Base-by-base conservation (phyloP, 116 monocot species). In the Cymodocea nodosa region DNA sequence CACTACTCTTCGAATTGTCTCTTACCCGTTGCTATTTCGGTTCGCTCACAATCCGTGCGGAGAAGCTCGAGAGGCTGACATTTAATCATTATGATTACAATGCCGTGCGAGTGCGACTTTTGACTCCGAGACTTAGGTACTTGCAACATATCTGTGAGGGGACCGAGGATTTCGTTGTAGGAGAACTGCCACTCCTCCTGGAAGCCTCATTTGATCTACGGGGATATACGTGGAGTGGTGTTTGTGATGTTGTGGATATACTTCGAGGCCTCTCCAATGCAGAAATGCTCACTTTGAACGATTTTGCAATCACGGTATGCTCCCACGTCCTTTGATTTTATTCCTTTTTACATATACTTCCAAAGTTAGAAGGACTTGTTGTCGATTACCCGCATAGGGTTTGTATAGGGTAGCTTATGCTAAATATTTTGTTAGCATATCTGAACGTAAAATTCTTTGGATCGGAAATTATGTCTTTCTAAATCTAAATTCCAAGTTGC, bases 251-350 rank as follows among this genome's bases (percentile, higher is more conserved):
- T 44, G 19, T 49, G 18, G 63, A 63, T 20, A 48, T 63, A 19
- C 48, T 63, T 22, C 14, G 48, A 44, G 48, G 63, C 15, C 63
- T 63, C 49, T 63, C 63, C 39, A 39, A 63, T 49, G 63, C 63
- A 6, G 17, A 48, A 63, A 13, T 63, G 44, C n/a, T 63, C 10
- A 63, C 63, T 15, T 23, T 63, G 13, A 63, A 35, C 11, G 48
- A 63, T 15, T 63, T 63, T 12, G 63, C 63, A 44, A 63, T 63
- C 48, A 25, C 63, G 63, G 63, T 63, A 63, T 39, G 39, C 39
- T 39, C 2, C 7, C 2, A 9, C 39, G 0, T 4, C 39, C 39
- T 39, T 39, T 4, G 39, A 39, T 39, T 39, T 39, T 39, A 9
- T 39, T 39, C 0, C 9, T 39, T 39, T 39, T 39, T 9, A 6